Evolutionary conservation across 83 land plant genomes (phyloP).

Genomic region (Larix sibirica): DNA sequence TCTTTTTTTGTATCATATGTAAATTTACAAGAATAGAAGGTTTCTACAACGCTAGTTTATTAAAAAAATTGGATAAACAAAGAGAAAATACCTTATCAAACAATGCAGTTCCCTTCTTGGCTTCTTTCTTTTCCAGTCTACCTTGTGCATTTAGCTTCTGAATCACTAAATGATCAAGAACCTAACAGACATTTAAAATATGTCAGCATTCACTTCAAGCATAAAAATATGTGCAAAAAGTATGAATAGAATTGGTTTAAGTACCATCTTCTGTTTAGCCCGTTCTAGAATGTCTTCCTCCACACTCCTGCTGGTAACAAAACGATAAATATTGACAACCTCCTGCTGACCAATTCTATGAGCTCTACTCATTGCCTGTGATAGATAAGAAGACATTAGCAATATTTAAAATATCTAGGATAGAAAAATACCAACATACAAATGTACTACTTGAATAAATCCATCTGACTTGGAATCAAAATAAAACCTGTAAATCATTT

Average conservation of each 20-base stretch:
- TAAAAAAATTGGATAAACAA: too few relatives aligned
- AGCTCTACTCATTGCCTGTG: slow-evolving; percentile 99
- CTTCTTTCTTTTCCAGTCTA: slow-evolving; percentile 92
- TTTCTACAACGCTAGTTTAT: too few relatives aligned
- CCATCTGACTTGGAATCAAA: not conserved
- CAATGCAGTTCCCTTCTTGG: slow-evolving; percentile 83
- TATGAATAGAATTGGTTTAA: not conserved
- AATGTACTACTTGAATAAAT: not conserved
- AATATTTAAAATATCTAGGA: not conserved
- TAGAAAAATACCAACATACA: not conserved
- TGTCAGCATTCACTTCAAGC: not conserved
- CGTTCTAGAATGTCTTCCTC: slow-evolving; percentile 98
- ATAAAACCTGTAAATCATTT: slow-evolving; percentile 93
- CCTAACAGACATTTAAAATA: slow-evolving; percentile 40
- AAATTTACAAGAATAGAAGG: too few relatives aligned
- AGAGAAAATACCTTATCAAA: slow-evolving; percentile 78
- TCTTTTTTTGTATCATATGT: too few relatives aligned
- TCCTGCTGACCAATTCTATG: slow-evolving; percentile 99
- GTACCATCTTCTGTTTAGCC: slow-evolving; percentile 96
- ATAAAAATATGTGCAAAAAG: slow-evolving; percentile 1
- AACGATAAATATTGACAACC: slow-evolving; percentile 97
- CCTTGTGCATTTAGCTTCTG: slow-evolving; percentile 99
- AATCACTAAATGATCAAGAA: slow-evolving; percentile 97
- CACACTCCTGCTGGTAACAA: slow-evolving; percentile 97
- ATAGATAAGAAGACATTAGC: slow-evolving; percentile 5